Evolutionary conservation across 108 stramenopile genomes (phyloP).

Genomic region (Conticribra weissflogii): DNA sequence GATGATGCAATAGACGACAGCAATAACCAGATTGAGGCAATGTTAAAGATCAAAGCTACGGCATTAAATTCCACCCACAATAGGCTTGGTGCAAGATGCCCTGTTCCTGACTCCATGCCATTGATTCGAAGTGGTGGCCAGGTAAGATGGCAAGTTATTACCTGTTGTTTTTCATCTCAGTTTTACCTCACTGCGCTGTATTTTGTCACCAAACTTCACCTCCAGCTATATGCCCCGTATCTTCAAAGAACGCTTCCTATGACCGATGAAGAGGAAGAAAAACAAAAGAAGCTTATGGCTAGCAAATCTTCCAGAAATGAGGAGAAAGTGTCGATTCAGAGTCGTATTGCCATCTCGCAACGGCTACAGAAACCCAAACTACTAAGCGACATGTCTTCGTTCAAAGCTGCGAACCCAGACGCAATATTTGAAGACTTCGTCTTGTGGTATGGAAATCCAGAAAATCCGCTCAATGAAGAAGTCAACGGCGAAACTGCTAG

Average conservation of each 20-base stretch:
- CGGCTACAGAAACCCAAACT: slow-evolving; percentile 80
- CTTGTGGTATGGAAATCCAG: slow-evolving; percentile 86
- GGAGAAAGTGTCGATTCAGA: slow-evolving; percentile 43
- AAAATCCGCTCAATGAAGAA: slow-evolving; percentile 74
- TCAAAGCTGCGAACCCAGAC: slow-evolving; percentile 86
- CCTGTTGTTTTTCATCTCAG: neutral
- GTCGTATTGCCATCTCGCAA: slow-evolving; percentile 71
- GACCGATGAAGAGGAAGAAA: slow-evolving; percentile 82
- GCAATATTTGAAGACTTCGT: slow-evolving; percentile 80
- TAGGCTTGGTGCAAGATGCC: slow-evolving; percentile 80
- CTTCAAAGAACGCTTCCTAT: slow-evolving; percentile 76
- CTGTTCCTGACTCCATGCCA: slow-evolving; percentile 54
- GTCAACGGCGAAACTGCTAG: slow-evolving; percentile 38
- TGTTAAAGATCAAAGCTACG: slow-evolving; percentile 38
- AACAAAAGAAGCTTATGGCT: slow-evolving; percentile 59
- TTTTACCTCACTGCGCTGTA: neutral
- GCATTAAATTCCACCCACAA: slow-evolving; percentile 17
- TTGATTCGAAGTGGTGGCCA: slow-evolving; percentile 65
- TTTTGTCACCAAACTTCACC: no score
- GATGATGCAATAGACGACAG: slow-evolving; percentile 22
- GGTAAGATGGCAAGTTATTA: slow-evolving; percentile 19
- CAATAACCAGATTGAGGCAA: slow-evolving; percentile 29
- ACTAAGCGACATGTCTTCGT: slow-evolving; percentile 84
- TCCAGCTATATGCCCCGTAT: slow-evolving; percentile 88
- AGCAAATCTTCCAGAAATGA: slow-evolving; percentile 1